Conservation (phyloP, 2,329 filamentous ascomycete species). For the Aspergillus sp. region DNA sequence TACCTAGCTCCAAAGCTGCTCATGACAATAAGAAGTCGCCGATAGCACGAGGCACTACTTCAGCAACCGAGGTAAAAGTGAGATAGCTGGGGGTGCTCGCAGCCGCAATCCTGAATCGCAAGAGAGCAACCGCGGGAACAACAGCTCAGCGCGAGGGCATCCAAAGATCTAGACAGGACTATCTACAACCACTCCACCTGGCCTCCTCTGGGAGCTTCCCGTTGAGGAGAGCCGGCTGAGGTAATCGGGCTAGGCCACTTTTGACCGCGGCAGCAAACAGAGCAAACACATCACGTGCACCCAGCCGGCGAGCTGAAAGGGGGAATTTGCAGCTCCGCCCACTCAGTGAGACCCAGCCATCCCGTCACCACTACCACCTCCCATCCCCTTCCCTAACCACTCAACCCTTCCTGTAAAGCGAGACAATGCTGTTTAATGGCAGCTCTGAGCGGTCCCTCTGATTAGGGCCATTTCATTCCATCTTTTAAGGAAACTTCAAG, state of each 20-base stretch:
- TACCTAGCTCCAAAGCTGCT: slow-evolving; percentile 13
- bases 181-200: slow-evolving; percentile 26
- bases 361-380: slow-evolving; percentile 18
- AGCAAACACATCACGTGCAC: slow-evolving; percentile 25
- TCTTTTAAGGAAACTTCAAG: slow-evolving; percentile 30
- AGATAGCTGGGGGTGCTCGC: not conserved
- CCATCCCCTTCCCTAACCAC: slow-evolving; percentile 15
- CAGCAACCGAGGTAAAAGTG: not conserved
- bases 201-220: slow-evolving; percentile 25
- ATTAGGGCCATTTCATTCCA: slow-evolving; percentile 32
- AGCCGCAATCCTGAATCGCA: not conserved
- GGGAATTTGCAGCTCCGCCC: no score
- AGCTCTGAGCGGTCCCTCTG: slow-evolving; percentile 35
- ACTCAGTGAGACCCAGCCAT: slow-evolving; percentile 9
- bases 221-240: slow-evolving; percentile 23
- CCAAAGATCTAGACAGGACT: not conserved
- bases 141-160: not conserved
- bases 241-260: slow-evolving; percentile 19
- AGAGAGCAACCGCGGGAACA: not conserved
- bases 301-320: no score
- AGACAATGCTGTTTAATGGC: slow-evolving; percentile 36
- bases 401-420: slow-evolving; percentile 38
- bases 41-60: not conserved
- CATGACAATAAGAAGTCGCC: slow-evolving; percentile 21
- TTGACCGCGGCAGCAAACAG: slow-evolving; percentile 19